Evolutionary conservation across 225 moss, liverwort and hornwort species (phyloP).

Genomic region (Physcomitrellopsis africana): DNA sequence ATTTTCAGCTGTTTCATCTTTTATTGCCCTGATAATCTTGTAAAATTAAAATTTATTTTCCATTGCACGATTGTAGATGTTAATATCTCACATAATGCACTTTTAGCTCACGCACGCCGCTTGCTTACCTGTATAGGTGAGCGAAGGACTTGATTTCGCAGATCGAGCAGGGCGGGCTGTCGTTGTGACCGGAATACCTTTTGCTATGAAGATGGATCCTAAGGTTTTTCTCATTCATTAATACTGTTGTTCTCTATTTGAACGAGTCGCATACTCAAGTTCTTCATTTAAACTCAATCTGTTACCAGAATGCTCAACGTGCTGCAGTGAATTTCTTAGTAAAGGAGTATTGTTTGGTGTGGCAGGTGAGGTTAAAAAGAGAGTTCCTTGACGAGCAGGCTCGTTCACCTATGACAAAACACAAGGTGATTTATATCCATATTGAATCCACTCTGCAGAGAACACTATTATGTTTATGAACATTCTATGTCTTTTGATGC

Average conservation of each 20-base stretch:
- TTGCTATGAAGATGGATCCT: conserved; percentile 99
- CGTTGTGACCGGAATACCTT: conserved; percentile 94
- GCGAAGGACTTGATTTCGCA: conserved; percentile 99
- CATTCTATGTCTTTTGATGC: not conserved
- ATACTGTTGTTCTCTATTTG: not conserved
- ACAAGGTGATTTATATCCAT: conserved; percentile 53
- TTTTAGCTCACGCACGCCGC: conserved; percentile 17
- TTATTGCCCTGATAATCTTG: not conserved
- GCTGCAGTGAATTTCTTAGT: conserved; percentile 12
- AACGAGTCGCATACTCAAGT: not conserved
- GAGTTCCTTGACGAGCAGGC: conserved; percentile 86
- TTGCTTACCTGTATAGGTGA: conserved; percentile 65
- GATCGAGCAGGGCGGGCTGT: conserved; percentile 97
- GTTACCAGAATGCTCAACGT: conserved; percentile 19
- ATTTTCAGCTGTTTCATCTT: not conserved
- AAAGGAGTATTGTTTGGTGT: conserved; percentile 13
- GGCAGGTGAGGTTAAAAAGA: conserved; percentile 89
- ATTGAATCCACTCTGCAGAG: conserved; percentile 1
- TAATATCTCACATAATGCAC: not conserved
- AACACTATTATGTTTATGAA: conserved; percentile 1
- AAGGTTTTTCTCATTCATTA: conserved; percentile 58
- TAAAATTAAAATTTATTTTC: not conserved
- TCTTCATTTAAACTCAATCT: conserved; percentile 11
- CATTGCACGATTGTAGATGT: not conserved
- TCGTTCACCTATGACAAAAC: conserved; percentile 50